phyloP scores from a whole-genome alignment of 2,329 filamentous ascomycete species.

The Hymenoscyphus fraxineus region DNA sequence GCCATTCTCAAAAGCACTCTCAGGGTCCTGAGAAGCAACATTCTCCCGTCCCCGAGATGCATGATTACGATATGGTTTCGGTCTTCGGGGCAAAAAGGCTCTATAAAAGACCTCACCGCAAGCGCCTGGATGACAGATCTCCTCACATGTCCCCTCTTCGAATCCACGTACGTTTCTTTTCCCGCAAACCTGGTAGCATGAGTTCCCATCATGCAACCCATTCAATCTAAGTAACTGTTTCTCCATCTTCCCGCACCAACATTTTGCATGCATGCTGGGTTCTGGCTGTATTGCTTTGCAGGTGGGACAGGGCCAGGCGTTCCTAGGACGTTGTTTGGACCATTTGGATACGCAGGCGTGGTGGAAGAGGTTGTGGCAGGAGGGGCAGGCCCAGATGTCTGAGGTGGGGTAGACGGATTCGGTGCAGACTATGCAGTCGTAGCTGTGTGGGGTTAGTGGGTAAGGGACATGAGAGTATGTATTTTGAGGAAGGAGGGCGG shows the following conservation, averaged over 20 bases:
- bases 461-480: no score
- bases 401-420: not conserved
- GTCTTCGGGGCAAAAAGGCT: not conserved
- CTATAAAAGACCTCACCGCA: conserved; percentile 3
- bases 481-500: not conserved
- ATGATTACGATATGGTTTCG: not conserved
- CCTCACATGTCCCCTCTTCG: not conserved
- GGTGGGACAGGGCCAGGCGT: conserved; percentile 2
- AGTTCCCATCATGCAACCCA: not conserved
- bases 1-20: no score
- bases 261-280: not conserved
- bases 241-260: conserved; percentile 1
- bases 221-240: not conserved
- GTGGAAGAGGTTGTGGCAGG: conserved; percentile 4
- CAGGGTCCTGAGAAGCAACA: no score
- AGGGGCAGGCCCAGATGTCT: conserved; percentile 4
- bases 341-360: not conserved
- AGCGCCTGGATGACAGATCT: conserved; percentile 1
- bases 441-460: not conserved
- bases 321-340: not conserved
- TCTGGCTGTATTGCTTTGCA: not conserved
- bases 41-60: not conserved
- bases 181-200: not conserved
- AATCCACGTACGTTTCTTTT: not conserved
- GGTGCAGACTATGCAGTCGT: conserved; percentile 3